Conservation (phyloP, 2,329 filamentous ascomycete genomes). For the Incumbomyces lentus region DNA sequence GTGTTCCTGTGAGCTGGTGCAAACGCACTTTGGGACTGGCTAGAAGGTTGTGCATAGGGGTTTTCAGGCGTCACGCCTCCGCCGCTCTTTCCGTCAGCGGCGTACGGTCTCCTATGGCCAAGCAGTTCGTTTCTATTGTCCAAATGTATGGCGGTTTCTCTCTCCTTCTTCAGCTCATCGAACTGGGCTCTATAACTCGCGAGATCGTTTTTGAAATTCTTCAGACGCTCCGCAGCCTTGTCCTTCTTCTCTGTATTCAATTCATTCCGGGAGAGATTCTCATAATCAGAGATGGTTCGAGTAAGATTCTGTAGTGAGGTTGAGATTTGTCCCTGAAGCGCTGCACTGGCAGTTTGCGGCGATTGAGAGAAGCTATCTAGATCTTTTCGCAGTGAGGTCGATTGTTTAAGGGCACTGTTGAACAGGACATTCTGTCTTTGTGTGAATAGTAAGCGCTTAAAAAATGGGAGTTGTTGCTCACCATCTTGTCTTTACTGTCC, state of each 20-base stretch:
- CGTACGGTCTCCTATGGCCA: conserved; percentile 64
- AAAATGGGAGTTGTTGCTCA: too few relatives aligned
- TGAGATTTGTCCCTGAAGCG: conserved; percentile 63
- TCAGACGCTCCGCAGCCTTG: conserved; percentile 75
- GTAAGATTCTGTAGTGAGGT: conserved; percentile 71
- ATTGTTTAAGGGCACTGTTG: conserved; percentile 78
- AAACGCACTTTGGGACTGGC: conserved; percentile 31
- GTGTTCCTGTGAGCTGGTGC: conserved; percentile 23
- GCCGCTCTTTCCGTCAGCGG: conserved; percentile 30
- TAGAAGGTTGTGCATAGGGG: conserved; percentile 63
- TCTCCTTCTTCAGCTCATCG: conserved; percentile 62
- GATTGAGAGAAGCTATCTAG: conserved; percentile 58
- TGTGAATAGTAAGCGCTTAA: background rate
- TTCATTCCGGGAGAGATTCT: conserved; percentile 73
- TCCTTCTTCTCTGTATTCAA: conserved; percentile 83
- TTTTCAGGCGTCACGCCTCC: conserved; percentile 68
- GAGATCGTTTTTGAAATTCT: conserved; percentile 75
- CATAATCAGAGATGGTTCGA: conserved; percentile 88
- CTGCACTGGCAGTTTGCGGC: conserved; percentile 47
- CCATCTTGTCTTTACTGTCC: too few relatives aligned
- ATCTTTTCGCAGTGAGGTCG: conserved; percentile 66
- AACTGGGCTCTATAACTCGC: conserved; percentile 69
- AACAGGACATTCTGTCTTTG: conserved; percentile 62
- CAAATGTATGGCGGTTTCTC: conserved; percentile 60
- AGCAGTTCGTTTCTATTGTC: conserved; percentile 73